A percentile compares a stretch with the other conserved stretches of the same genome.
These are phyloP conservation scores for Termitomyces titanicus DNA, from an alignment of 768 basidiomycete species.

Conservation along the genomic window DNA sequence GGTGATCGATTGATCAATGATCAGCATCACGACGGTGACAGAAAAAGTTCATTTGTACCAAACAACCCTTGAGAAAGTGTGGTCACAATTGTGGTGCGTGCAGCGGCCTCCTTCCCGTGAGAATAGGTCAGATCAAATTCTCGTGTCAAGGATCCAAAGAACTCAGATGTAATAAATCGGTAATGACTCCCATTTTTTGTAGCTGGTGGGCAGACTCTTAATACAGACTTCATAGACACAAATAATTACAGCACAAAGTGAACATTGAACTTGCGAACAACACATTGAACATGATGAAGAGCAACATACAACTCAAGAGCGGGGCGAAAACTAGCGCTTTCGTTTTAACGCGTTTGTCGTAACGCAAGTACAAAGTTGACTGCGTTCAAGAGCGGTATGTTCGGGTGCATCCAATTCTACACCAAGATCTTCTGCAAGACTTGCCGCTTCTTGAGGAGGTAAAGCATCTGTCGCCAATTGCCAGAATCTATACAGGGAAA, in stretches of 20 bases:
- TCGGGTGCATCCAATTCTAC: conserved; percentile 77
- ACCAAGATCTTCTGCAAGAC: conserved; percentile 76
- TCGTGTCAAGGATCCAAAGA: no score
- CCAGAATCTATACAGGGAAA: conserved; percentile 61
- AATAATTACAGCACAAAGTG: not conserved
- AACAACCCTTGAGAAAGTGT: no score
- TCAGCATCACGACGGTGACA: no score
- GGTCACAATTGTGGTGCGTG: no score
- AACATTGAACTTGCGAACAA: not conserved
- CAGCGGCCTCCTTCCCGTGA: no score
- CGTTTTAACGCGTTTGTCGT: conserved; percentile 43
- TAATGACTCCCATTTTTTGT: no score
- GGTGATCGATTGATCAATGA: no score
- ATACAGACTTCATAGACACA: no score
- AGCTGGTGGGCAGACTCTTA: no score
- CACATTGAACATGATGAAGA: not conserved
- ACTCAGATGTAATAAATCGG: no score
- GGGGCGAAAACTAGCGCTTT: conserved; percentile 32
- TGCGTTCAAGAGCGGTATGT: conserved; percentile 60
- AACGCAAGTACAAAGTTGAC: conserved; percentile 46
- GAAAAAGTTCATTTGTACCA: no score
- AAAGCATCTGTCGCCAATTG: conserved; percentile 64
- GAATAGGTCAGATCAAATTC: no score
- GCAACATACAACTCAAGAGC: not conserved
- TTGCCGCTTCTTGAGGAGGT: conserved; percentile 57